Evolutionary conservation across 257 asterid species (phyloP).

Genomic region (Gentiana straminea): DNA sequence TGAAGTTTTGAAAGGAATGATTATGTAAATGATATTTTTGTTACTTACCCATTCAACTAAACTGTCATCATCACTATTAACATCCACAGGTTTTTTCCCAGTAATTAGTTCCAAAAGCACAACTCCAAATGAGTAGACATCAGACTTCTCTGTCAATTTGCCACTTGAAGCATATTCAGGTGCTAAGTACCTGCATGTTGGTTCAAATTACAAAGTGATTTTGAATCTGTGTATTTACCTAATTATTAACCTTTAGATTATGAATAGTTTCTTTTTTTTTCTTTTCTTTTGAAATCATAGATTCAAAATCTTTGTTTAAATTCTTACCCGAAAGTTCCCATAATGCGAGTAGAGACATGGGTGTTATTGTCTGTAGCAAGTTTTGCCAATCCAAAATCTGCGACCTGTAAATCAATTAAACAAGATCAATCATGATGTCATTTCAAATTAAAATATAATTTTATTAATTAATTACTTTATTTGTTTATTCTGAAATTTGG

Average conservation of each 20-base stretch:
- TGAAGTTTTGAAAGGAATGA: neutral
- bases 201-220: no score
- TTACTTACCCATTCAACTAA: constrained; percentile 74
- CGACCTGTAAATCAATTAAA: constrained; percentile 36
- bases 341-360: constrained; percentile 88
- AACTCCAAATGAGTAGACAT: constrained; percentile 72
- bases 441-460: neutral
- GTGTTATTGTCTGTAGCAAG: constrained; percentile 63
- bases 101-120: constrained; percentile 79
- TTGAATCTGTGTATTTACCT: no score
- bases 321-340: constrained; percentile 93
- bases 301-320: no score
- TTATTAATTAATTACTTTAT: neutral
- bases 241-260: neutral
- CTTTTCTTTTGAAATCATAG: neutral
- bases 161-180: constrained; percentile 97
- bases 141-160: constrained; percentile 81
- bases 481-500: neutral
- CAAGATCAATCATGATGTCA: neutral
- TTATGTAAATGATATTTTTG: neutral
- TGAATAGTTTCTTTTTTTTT: no score
- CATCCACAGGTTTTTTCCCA: constrained; percentile 59
- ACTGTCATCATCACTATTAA: constrained; percentile 51
- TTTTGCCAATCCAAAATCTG: constrained; percentile 93
- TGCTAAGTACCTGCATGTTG: constrained; percentile 53